Evolutionary conservation across 257 asterid genomes (phyloP).

Genomic region (Ilex asprella): DNA sequence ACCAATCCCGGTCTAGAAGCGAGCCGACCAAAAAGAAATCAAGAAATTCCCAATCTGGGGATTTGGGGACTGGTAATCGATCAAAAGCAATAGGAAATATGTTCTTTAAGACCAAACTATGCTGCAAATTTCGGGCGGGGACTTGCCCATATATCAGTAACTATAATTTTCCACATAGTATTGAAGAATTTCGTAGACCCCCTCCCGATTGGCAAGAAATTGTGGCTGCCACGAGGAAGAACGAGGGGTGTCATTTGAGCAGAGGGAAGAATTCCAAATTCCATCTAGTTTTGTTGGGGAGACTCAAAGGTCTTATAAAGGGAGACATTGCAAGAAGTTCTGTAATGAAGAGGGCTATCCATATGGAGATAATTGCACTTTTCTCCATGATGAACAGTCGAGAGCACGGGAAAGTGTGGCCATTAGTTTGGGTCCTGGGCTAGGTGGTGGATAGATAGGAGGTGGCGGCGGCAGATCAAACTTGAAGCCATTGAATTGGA

Average conservation of each 20-base stretch:
- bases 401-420: slow-evolving; percentile 71
- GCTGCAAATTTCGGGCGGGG: slow-evolving; percentile 25
- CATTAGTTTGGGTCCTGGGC: slow-evolving; percentile 57
- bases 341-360: slow-evolving; percentile 85
- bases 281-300: slow-evolving; percentile 48
- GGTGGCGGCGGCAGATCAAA: slow-evolving; percentile 25
- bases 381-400: slow-evolving; percentile 74
- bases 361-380: slow-evolving; percentile 76
- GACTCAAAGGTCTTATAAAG: slow-evolving; percentile 62
- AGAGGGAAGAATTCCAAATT: slow-evolving; percentile 22
- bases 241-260: slow-evolving; percentile 5
- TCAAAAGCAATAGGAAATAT: slow-evolving; percentile 23
- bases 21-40: slow-evolving; percentile 21
- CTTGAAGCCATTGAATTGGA: slow-evolving; percentile 79
- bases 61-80: slow-evolving; percentile 1
- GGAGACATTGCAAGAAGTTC: slow-evolving; percentile 72
- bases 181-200: slow-evolving; percentile 19
- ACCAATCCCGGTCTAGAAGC: slow-evolving; percentile 5
- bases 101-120: slow-evolving; percentile 23
- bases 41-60: slow-evolving; percentile 8
- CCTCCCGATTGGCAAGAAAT: slow-evolving; percentile 32
- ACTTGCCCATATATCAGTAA: slow-evolving; percentile 24
- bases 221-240: slow-evolving; percentile 22
- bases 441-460: slow-evolving; percentile 44
- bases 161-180: slow-evolving; percentile 24